Conservation (phyloP, 106 monocot species). For the Cymbidium sinense region DNA sequence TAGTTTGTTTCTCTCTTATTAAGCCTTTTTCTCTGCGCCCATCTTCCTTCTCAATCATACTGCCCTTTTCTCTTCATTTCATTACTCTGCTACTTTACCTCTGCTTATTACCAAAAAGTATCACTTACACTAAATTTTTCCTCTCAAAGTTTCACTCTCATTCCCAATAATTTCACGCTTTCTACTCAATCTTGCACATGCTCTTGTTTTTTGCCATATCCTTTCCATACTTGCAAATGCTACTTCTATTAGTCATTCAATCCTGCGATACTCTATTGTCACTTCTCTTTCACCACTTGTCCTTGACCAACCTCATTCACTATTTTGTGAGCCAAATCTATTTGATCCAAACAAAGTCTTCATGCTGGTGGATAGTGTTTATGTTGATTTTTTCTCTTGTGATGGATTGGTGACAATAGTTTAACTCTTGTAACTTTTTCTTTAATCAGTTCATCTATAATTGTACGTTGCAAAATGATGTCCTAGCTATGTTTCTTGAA, state of each 20-base stretch:
- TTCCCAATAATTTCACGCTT: not conserved
- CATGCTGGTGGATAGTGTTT: not conserved
- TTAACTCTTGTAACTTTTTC: not conserved
- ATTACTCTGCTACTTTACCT: too few species aligned
- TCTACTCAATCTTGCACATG: too few species aligned
- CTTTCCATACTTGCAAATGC: too few species aligned
- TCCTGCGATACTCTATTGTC: too few species aligned
- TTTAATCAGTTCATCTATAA: not conserved
- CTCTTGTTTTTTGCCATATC: too few species aligned
- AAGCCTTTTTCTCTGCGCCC: not conserved
- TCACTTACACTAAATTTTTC: too few species aligned
- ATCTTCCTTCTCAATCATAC: not conserved
- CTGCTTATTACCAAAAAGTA: too few species aligned
- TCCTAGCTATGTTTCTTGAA: not conserved
- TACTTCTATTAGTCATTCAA: too few species aligned
- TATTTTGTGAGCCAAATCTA: not conserved
- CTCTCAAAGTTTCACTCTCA: not conserved
- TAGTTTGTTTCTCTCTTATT: too few species aligned
- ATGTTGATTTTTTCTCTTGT: not conserved
- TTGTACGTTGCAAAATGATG: not conserved
- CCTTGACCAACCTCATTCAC: not conserved
- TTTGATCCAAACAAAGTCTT: not conserved
- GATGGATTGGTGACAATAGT: too few species aligned
- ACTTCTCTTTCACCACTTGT: not conserved
- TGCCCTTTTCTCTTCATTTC: not conserved